phyloP scores from a whole-genome alignment of 2,329 filamentous ascomycete genomes.

The Colletotrichum plurivorum region DNA sequence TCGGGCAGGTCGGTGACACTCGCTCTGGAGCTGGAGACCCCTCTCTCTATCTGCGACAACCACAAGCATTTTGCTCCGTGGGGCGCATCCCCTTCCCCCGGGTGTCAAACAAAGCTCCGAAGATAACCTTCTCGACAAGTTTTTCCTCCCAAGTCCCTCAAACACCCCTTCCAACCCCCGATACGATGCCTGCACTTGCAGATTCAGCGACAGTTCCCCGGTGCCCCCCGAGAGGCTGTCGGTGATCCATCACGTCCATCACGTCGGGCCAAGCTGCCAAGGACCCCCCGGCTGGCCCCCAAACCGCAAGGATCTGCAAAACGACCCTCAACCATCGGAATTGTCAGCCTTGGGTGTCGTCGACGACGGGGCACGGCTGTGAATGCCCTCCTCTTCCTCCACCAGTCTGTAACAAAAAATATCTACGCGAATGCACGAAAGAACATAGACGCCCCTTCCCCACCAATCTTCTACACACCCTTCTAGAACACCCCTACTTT shows the following conservation, averaged over 20 bases:
- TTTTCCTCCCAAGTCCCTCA: background rate
- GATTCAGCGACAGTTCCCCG: constrained; percentile 21
- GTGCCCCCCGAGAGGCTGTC: constrained; percentile 4
- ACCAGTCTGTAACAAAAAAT: constrained; percentile 28
- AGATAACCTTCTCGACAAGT: constrained; percentile 34
- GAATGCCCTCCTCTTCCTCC: constrained; percentile 20
- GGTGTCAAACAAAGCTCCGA: constrained; percentile 33
- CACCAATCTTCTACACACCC: constrained; percentile 16
- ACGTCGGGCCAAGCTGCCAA: constrained; percentile 8
- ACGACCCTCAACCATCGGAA: background rate
- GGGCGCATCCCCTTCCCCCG: constrained; percentile 1
- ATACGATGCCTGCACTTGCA: constrained; percentile 31
- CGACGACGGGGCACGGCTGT: constrained; percentile 7
- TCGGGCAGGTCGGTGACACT: constrained; percentile 11
- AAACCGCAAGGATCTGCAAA: constrained; percentile 18
- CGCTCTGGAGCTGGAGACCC: background rate
- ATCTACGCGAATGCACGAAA: constrained; percentile 30
- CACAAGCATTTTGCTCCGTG: constrained; percentile 8
- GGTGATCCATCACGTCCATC: background rate
- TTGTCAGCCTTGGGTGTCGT: constrained; percentile 15
- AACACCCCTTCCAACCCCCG: background rate
- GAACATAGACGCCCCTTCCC: constrained; percentile 23
- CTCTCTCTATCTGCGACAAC: constrained; percentile 32
- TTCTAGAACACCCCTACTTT: constrained; percentile 28
- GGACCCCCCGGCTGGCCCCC: constrained; percentile 5